Percentiles rank a stretch among this genome's conserved stretches.
These are phyloP conservation scores for Naumovozyma baii DNA, from an alignment of 805 yeast species.

Conservation along the genomic window DNA sequence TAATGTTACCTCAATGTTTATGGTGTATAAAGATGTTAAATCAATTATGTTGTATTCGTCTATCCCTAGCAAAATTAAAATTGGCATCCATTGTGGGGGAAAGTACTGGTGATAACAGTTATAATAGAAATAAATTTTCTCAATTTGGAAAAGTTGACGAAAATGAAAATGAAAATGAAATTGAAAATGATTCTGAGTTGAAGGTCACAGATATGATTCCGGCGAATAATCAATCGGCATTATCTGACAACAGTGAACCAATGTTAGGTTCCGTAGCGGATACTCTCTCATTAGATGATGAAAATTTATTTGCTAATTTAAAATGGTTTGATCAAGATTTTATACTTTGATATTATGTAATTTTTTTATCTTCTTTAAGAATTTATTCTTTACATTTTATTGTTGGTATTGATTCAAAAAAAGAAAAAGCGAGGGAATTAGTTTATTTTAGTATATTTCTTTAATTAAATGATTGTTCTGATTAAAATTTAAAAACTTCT, in stretches of 20 bases:
- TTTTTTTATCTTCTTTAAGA: too few species aligned
- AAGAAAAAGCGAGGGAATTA: too few species aligned
- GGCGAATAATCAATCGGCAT: neutral
- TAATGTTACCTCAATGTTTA: conserved; percentile 50
- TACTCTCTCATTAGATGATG: conserved; percentile 7
- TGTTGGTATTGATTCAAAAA: too few species aligned
- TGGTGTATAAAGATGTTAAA: conserved; percentile 53
- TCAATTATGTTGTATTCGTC: conserved; percentile 39
- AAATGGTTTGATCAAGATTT: conserved; percentile 45
- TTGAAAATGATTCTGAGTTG: neutral
- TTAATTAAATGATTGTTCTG: too few species aligned
- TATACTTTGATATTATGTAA: neutral
- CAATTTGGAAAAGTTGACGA: conserved; percentile 37
- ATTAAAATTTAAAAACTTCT: too few species aligned
- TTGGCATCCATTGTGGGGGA: conserved; percentile 36
- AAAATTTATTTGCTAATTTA: conserved; percentile 35
- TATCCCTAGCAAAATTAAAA: conserved; percentile 33
- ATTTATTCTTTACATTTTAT: too few species aligned
- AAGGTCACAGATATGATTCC: neutral
- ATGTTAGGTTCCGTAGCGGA: neutral
- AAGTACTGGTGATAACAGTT: conserved; percentile 44
- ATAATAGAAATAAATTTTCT: conserved; percentile 39
- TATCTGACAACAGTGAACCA: neutral
- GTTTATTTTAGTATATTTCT: too few species aligned
- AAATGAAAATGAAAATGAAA: conserved; percentile 4